Conservation (phyloP, 164 flowering plant species). For the Macadamia tetraphylla region DNA sequence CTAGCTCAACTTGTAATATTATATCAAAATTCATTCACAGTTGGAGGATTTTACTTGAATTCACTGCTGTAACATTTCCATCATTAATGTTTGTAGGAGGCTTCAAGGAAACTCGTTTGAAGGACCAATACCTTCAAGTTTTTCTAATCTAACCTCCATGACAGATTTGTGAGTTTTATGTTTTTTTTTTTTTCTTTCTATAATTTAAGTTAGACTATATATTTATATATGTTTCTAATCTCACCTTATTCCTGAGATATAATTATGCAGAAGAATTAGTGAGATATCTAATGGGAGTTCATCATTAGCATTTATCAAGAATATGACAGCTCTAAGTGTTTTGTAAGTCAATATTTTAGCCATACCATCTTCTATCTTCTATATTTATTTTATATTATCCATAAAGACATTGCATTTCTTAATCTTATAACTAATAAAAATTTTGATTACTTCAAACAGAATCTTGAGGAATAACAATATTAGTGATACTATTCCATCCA, state of each 20-base stretch:
- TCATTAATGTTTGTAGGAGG: slow-evolving; percentile 31
- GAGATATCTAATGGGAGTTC: slow-evolving; percentile 62
- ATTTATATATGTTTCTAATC: too few species aligned
- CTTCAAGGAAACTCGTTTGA: slow-evolving; percentile 68
- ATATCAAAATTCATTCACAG: too few species aligned
- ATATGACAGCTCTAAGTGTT: slow-evolving; percentile 43
- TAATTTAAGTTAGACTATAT: too few species aligned
- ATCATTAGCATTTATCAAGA: slow-evolving; percentile 44
- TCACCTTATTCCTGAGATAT: too few species aligned
- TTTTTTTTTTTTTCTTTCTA: background rate
- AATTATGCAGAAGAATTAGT: slow-evolving; percentile 48
- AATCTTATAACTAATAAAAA: too few species aligned
- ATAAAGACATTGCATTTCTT: too few species aligned
- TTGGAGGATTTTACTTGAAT: too few species aligned
- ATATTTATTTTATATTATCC: too few species aligned
- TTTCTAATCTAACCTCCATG: slow-evolving; percentile 51
- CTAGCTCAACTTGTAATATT: too few species aligned
- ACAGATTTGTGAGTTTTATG: slow-evolving; percentile 50
- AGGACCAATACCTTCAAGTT: slow-evolving; percentile 64
- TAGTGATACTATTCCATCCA: slow-evolving; percentile 51
- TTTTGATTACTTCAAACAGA: slow-evolving; percentile 24
- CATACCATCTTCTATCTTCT: background rate
- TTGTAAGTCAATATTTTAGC: slow-evolving; percentile 33
- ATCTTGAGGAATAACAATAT: slow-evolving; percentile 57
- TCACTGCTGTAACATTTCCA: background rate